These are phyloP conservation scores for Basidioascus undulatus DNA, from an alignment of 768 basidiomycete species.

Conservation along the genomic window DNA sequence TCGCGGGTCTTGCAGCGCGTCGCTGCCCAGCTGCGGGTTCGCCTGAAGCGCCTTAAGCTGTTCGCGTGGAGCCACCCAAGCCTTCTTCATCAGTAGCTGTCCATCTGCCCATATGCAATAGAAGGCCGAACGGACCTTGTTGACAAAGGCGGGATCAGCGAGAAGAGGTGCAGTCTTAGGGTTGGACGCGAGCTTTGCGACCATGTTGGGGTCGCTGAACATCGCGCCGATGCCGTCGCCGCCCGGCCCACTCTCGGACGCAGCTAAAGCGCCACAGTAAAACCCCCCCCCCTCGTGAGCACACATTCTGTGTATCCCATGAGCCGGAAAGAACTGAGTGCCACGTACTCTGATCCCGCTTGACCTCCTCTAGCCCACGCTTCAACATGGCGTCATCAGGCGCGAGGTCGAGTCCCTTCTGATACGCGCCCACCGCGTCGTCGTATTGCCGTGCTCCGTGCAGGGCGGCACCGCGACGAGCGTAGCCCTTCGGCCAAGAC, in stretches of 20 bases:
- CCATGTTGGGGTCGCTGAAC: constrained; percentile 60
- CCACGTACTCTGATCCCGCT: constrained; percentile 51
- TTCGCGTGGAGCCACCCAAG: no score
- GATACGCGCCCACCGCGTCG: constrained; percentile 64
- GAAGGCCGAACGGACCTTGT: constrained; percentile 25
- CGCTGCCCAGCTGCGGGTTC: constrained; percentile 13
- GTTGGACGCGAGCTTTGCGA: constrained; percentile 63
- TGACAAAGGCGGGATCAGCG: constrained; percentile 56
- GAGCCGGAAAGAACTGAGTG: background rate
- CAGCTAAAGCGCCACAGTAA: no score
- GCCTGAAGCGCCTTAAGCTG: constrained; percentile 14
- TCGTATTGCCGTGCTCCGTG: constrained; percentile 57
- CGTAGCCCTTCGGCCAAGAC: constrained; percentile 71
- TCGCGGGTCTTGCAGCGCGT: constrained; percentile 51
- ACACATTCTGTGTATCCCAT: no score
- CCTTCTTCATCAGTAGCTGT: no score
- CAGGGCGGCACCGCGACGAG: constrained; percentile 74
- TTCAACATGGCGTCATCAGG: constrained; percentile 46
- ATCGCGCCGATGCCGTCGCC: constrained; percentile 39
- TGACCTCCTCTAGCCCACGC: constrained; percentile 73
- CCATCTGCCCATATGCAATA: no score
- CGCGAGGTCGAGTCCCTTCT: constrained; percentile 56
- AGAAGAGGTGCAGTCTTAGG: constrained; percentile 66
- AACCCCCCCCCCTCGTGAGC: no score
- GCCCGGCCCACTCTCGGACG: no score